Evolutionary conservation across 75 land plant species (phyloP).

Genomic region (Cryptomeria japonica): DNA sequence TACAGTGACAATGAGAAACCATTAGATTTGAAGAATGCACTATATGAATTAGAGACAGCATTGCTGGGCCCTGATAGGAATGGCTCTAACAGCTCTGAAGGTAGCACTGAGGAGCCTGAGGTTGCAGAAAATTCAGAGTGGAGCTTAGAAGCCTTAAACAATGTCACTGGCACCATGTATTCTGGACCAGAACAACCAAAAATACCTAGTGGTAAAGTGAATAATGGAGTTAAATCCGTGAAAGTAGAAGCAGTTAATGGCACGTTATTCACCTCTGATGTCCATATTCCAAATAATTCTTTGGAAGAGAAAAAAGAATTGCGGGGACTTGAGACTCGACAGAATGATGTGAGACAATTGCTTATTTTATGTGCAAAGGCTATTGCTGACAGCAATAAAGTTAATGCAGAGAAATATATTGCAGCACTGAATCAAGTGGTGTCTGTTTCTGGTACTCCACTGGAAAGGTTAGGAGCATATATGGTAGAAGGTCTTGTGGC

Average conservation of each 20-base stretch:
- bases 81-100: constrained; percentile 12
- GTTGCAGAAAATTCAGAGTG: neutral
- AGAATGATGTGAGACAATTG: constrained; percentile 37
- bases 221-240: neutral
- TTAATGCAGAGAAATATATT: constrained; percentile 30
- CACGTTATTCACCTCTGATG: neutral
- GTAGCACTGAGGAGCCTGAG: neutral
- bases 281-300: neutral
- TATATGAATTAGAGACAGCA: neutral
- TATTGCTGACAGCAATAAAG: constrained; percentile 28
- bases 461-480: constrained; percentile 81
- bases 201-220: neutral
- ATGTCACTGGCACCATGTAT: neutral
- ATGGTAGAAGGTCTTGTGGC: constrained; percentile 90
- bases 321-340: neutral
- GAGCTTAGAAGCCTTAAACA: neutral
- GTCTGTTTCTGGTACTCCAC: constrained; percentile 77
- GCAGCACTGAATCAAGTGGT: constrained; percentile 62
- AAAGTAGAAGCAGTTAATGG: constrained; percentile 4
- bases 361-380: constrained; percentile 74
- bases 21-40: neutral
- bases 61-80: constrained; percentile 58
- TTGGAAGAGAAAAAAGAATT: neutral
- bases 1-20: neutral
- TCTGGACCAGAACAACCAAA: neutral